Evolutionary conservation across 2,329 filamentous ascomycete genomes (phyloP).

Genomic region (Alternaria sp.): DNA sequence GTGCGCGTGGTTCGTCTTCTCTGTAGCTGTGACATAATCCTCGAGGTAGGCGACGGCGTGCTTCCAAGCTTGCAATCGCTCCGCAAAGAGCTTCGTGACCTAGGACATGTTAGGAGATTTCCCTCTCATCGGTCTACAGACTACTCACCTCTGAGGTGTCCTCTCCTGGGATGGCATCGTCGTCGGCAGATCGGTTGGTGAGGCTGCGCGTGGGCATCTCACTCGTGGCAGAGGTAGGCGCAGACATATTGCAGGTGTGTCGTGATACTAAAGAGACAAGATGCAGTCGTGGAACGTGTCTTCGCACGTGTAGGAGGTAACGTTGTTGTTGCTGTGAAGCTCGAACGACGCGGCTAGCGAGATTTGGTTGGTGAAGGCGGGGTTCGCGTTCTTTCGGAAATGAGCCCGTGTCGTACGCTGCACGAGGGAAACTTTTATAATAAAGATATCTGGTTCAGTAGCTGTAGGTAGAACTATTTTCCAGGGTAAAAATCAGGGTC

Average conservation of each 20-base stretch:
- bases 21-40: constrained; percentile 83
- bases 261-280: background rate
- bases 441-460: background rate
- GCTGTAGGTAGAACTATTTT: background rate
- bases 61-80: constrained; percentile 94
- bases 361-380: constrained; percentile 7
- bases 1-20: constrained; percentile 83
- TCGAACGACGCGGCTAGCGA: constrained; percentile 5
- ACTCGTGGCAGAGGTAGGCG: constrained; percentile 41
- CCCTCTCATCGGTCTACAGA: fast-evolving
- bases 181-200: constrained; percentile 45
- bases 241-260: constrained; percentile 33
- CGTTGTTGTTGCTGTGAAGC: constrained; percentile 2
- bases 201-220: constrained; percentile 39
- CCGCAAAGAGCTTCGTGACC: constrained; percentile 70
- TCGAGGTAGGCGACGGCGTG: constrained; percentile 91
- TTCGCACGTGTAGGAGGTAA: background rate
- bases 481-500: constrained; percentile 10
- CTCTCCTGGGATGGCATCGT: constrained; percentile 57
- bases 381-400: constrained; percentile 5
- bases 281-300: background rate
- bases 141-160: constrained; percentile 53
- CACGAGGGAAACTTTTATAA: background rate
- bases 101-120: background rate
- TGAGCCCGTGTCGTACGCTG: background rate